These are phyloP conservation scores for Adansonia madagascariensis DNA, from an alignment of 441 rosid species.

Conservation along the genomic window DNA sequence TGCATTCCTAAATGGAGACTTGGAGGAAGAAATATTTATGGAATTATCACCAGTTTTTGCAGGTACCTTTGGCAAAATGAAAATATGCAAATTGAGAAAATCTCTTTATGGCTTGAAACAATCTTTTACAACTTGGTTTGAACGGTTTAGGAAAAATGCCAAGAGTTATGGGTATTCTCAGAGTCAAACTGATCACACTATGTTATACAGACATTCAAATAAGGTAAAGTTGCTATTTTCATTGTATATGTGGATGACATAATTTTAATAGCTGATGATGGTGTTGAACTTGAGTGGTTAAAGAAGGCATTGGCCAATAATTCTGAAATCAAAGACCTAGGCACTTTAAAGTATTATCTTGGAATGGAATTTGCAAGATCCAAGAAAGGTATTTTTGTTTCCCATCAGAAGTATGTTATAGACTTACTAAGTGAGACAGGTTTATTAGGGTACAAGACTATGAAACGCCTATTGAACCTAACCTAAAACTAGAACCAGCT, in stretches of 20 bases:
- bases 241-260: not conserved
- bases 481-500: not conserved
- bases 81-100: too few species aligned
- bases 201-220: too few species aligned
- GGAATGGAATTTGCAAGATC: too few species aligned
- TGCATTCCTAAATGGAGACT: too few species aligned
- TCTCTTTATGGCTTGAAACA: too few species aligned
- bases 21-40: too few species aligned
- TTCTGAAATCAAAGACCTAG: conserved; percentile 4
- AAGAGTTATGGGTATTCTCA: too few species aligned
- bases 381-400: not conserved
- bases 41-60: too few species aligned
- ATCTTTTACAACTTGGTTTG: too few species aligned
- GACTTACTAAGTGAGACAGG: not conserved
- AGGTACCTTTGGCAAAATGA: too few species aligned
- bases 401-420: not conserved
- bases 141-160: too few species aligned
- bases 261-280: not conserved
- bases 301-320: not conserved
- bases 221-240: not conserved
- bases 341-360: not conserved
- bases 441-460: not conserved
- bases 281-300: not conserved
- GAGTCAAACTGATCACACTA: too few species aligned
- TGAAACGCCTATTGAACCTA: not conserved